These are phyloP conservation scores for Globisporangium viniferum DNA, from an alignment of 352 stramenopile genomes.

Conservation along the genomic window DNA sequence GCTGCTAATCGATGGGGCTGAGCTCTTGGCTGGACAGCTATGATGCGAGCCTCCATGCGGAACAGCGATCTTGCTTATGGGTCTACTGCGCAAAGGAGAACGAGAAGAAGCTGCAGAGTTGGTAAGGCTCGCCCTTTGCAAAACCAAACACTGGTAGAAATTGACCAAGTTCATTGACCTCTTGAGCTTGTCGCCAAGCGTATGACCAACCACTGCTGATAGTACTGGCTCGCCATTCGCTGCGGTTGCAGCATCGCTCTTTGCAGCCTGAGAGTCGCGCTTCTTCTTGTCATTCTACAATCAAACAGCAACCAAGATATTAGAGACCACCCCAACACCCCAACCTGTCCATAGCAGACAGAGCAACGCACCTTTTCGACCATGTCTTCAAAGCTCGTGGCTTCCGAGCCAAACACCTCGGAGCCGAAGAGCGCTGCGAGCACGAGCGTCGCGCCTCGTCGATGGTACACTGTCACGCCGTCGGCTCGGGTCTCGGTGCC, in stretches of 20 bases:
- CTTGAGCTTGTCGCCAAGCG: slow-evolving; percentile 9
- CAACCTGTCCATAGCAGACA: neutral
- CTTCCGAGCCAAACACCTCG: slow-evolving; percentile 54
- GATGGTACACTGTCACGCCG: slow-evolving; percentile 85
- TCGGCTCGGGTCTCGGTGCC: slow-evolving; percentile 67
- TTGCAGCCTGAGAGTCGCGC: slow-evolving; percentile 22
- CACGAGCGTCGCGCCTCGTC: slow-evolving; percentile 66
- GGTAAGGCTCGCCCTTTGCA: neutral
- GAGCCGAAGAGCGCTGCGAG: slow-evolving; percentile 63
- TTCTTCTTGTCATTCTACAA: slow-evolving; percentile 44
- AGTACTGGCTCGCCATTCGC: too few species aligned
- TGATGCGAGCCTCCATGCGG: neutral
- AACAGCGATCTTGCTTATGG: neutral
- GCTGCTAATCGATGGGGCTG: neutral
- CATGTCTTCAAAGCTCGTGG: slow-evolving; percentile 76
- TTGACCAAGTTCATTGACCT: neutral
- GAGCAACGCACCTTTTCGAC: slow-evolving; percentile 54
- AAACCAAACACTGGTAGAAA: neutral
- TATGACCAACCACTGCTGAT: slow-evolving; percentile 7
- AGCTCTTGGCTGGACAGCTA: neutral
- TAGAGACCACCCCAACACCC: too few species aligned
- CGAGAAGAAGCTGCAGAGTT: slow-evolving; percentile 1
- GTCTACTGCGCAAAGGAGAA: neutral
- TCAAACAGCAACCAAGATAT: slow-evolving; percentile 3
- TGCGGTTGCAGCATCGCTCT: slow-evolving; percentile 16